Base-by-base conservation (phyloP, 169 alveolate species). In the Babesia divergens region DNA sequence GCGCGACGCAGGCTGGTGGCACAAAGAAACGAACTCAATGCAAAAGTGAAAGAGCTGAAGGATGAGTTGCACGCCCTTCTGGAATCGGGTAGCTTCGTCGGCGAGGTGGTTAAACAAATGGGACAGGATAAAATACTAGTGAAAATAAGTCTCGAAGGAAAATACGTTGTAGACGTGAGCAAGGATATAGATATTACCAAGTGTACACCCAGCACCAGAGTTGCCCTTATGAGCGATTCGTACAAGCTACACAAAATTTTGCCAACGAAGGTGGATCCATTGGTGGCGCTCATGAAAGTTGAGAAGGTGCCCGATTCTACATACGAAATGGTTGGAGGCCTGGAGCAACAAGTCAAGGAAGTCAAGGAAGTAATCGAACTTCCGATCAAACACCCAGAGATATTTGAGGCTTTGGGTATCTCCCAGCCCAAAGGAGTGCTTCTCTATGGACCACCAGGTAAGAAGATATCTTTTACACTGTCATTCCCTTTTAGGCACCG, bases 281-380 rank as follows among this genome's bases (percentile, higher is more conserved):
- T 97, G 55, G 99, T 98, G 34, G 94, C 98, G 38, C 89, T 98
- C 40, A 98, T 98, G 99, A 95, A 94, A 84, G 99, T 98, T 1
- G 99, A 98, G 90, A 97, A 98, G 91, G 99, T 97, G 3, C 99
- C 99, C 2, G 99, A 98, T 90, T 91, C 97, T 68, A 97, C 99
- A 24, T 96, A 97, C 71, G 98, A 94, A 79, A 97, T 96, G 99
- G 98, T 97, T 0, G 99, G 99, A 24, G 99, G 99, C 5, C 86
- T 98, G 31, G 99, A 97, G 65, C 94, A 95, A 75, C 98, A 98
- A 88, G 97, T 96, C 13, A 95, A 97, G 82, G 99, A 98, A 86
- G 98, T 98, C 26, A 98, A 97, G 82, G 99, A 98, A 84, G 99
- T 97, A 11, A 96, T 98, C 34, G 99, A 98, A 82, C 93, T 98